Percentiles rank a stretch among this genome's conserved stretches.
phyloP scores from a whole-genome alignment of 164 flowering plant genomes.

The Aristolochia fimbriata region DNA sequence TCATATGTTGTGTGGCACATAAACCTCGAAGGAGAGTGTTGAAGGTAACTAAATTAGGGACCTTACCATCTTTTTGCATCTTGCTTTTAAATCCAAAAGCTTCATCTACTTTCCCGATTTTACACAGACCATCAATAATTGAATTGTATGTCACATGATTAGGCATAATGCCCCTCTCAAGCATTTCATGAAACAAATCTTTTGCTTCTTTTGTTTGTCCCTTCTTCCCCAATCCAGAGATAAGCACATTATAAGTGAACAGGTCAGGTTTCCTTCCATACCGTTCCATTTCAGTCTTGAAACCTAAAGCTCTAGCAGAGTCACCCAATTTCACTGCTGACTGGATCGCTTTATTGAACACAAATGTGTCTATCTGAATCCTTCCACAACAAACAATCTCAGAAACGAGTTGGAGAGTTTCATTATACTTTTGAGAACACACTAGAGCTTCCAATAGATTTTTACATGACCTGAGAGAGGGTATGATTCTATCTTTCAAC shows the following conservation, averaged over 20 bases:
- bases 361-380: slow-evolving; percentile 26
- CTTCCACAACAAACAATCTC: slow-evolving; percentile 15
- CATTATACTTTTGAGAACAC: not conserved
- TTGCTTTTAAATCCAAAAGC: slow-evolving; percentile 32
- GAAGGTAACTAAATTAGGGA: slow-evolving; percentile 38
- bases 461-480: slow-evolving; percentile 1
- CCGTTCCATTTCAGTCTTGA: slow-evolving; percentile 36
- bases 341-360: slow-evolving; percentile 58
- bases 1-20: slow-evolving; percentile 34
- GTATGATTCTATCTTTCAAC: not conserved
- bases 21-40: slow-evolving; percentile 55
- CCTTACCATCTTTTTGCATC: slow-evolving; percentile 36
- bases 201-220: slow-evolving; percentile 35
- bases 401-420: slow-evolving; percentile 1
- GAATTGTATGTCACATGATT: slow-evolving; percentile 45
- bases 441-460: slow-evolving; percentile 5
- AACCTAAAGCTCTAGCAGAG: slow-evolving; percentile 30
- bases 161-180: slow-evolving; percentile 16
- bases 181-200: slow-evolving; percentile 64
- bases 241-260: slow-evolving; percentile 61
- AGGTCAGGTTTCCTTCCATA: slow-evolving; percentile 19
- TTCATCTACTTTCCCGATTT: slow-evolving; percentile 39
- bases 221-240: slow-evolving; percentile 50
- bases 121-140: slow-evolving; percentile 62
- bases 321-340: slow-evolving; percentile 57